Evolutionary conservation across 441 rosid species (phyloP).

Genomic region (Jatropha podagrica): DNA sequence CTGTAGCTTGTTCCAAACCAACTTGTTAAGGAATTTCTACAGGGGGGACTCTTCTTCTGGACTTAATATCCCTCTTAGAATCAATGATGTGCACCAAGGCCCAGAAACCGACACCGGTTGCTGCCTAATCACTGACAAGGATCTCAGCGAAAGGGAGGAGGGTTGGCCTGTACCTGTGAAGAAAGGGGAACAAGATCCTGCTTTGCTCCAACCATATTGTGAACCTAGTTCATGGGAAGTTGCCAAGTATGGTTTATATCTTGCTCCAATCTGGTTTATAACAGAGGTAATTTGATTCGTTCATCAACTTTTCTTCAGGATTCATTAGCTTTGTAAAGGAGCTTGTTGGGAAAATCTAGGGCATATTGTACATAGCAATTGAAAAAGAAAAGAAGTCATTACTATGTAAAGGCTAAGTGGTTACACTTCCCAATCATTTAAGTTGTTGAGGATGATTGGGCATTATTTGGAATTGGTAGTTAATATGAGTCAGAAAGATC

Average conservation of each 20-base stretch:
- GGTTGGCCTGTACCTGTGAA: conserved; percentile 36
- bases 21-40: conserved; percentile 14
- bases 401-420: not conserved
- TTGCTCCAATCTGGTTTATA: conserved; percentile 60
- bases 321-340: not conserved
- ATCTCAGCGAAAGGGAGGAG: conserved; percentile 48
- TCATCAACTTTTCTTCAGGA: not conserved
- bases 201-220: conserved; percentile 16
- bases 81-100: conserved; percentile 26
- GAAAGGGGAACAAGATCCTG: conserved; percentile 32
- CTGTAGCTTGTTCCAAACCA: conserved; percentile 24
- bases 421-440: conserved; percentile 5
- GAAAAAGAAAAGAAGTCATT: not conserved
- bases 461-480: not conserved
- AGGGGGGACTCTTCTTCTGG: conserved; percentile 21
- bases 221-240: conserved; percentile 38
- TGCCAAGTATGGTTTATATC: conserved; percentile 50
- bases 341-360: not conserved
- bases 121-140: conserved; percentile 29
- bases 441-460: not conserved
- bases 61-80: conserved; percentile 41
- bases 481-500: not conserved
- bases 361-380: not conserved
- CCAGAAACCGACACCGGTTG: conserved; percentile 27
- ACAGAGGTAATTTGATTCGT: conserved; percentile 44